These are phyloP conservation scores for Amanita brunnescens DNA, from an alignment of 768 basidiomycete species.

Conservation along the genomic window DNA sequence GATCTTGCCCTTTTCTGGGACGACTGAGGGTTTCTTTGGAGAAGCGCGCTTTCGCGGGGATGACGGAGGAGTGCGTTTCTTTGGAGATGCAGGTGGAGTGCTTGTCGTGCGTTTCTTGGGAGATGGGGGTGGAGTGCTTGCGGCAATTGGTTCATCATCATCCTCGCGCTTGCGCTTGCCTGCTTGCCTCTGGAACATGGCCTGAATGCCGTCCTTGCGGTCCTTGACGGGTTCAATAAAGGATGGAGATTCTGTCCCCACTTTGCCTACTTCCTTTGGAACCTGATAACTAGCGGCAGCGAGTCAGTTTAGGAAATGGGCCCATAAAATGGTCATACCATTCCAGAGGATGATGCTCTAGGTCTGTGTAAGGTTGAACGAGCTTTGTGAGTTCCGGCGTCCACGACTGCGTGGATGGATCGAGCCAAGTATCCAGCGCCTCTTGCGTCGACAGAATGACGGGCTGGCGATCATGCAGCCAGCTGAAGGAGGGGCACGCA, in stretches of 20 bases:
- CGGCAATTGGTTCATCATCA: neutral
- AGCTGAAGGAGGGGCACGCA: conserved; percentile 58
- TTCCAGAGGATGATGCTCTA: conserved; percentile 40
- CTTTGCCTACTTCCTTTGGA: conserved; percentile 84
- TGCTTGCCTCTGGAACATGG: conserved; percentile 68
- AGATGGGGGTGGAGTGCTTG: neutral
- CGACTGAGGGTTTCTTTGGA: neutral
- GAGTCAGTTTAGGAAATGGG: neutral
- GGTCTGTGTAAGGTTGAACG: conserved; percentile 51
- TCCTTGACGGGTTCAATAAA: conserved; percentile 75
- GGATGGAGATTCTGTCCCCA: conserved; percentile 72
- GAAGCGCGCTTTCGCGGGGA: neutral
- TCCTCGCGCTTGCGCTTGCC: conserved; percentile 2
- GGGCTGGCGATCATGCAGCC: conserved; percentile 90
- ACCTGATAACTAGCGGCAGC: conserved; percentile 62
- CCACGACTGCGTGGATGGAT: conserved; percentile 65
- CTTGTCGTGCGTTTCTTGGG: neutral
- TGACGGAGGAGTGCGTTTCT: neutral
- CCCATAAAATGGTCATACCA: conserved; percentile 40
- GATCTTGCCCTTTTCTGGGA: conserved; percentile 4
- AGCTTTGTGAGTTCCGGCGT: conserved; percentile 47
- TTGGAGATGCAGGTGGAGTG: neutral
- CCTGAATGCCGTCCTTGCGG: conserved; percentile 80
- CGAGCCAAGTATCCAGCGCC: conserved; percentile 70
- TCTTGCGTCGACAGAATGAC: conserved; percentile 62